Conservation (phyloP, 257 asterid species). For the Voacanga thouarsii region DNA sequence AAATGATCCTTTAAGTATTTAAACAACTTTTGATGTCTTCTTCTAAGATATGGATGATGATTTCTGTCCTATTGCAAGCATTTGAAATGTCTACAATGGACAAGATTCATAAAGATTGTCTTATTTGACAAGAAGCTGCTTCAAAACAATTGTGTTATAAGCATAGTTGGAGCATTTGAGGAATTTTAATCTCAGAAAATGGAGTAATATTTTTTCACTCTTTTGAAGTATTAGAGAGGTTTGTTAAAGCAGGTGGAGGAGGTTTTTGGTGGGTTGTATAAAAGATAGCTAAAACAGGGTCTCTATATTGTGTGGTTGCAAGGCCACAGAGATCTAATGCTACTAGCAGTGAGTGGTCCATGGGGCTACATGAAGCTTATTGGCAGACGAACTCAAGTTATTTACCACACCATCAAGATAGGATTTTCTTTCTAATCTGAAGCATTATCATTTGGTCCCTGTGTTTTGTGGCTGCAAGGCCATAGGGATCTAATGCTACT, state of each 20-base stretch:
- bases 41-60: not conserved
- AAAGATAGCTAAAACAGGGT: conserved; percentile 98
- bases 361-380: too few species aligned
- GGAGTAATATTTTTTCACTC: conserved; percentile 15
- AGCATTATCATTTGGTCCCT: too few species aligned
- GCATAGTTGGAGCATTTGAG: not conserved
- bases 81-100: not conserved
- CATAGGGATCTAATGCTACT: conserved; percentile 86
- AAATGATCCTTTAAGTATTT: not conserved
- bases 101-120: not conserved
- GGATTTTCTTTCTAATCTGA: too few species aligned
- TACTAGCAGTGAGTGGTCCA: too few species aligned
- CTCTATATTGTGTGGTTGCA: too few species aligned
- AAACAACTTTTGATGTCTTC: not conserved
- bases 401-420: too few species aligned
- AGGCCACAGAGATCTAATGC: too few species aligned
- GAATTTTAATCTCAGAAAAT: conserved; percentile 13
- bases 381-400: too few species aligned
- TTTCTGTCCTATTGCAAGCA: not conserved
- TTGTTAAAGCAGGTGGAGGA: conserved; percentile 17
- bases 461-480: conserved; percentile 99
- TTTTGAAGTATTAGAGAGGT: too few species aligned
- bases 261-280: conserved; percentile 34
- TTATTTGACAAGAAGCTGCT: not conserved
- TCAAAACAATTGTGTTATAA: not conserved